Base-by-base conservation (phyloP, 2,329 filamentous ascomycete genomes). In the Microascus cirrosus region DNA sequence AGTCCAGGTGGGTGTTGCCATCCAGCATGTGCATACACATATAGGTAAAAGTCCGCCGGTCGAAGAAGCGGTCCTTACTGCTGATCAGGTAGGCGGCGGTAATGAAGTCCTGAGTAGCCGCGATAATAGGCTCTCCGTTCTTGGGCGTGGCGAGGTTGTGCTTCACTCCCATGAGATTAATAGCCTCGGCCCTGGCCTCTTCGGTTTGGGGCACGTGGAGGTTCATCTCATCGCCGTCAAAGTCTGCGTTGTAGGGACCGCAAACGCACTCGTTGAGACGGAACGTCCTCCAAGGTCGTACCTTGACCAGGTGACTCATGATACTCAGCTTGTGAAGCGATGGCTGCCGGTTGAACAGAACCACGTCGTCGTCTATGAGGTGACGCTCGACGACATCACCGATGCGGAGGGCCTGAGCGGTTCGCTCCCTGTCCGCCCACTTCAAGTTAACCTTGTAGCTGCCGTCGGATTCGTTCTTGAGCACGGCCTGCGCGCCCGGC, bases 201-300 rank as follows among this genome's bases (percentile, higher is more conserved):
- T 99, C 94, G 0, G 94, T 97, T 69, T 99, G 94, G 2, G 94
- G 94, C 18, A 99, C 92, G 72, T 99, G 94, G 54, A 99, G 74
- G 65, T 99, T 99, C 94, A 99, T 99, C 71, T 99, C 94, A 65
- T 99, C 94, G 60, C 94, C 94, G 66, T 99, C 94, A 64, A 99
- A 99, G 81, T 99, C 94, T 58, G 94, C 94, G 65, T 99, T 99
- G 78, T 99, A 99, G 3, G 94, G 94, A 61, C 89, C 92, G 73
- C 94, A 99, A 1, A 96, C 94, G 81, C 94, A 99, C 70, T 99
- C 94, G 69, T 99, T 99, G 20, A 99, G 79, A 58, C 94, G 87
- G 69, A 99, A 97, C 0, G 94, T 99, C 70, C 92, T 85, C 86
- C 94, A 95, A 0, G 93, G 94, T 55, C 94, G 84, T 54, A 99